These are phyloP conservation scores for Paramecium octaurelia DNA, from an alignment of 73 alveolate species.

Conservation along the genomic window DNA sequence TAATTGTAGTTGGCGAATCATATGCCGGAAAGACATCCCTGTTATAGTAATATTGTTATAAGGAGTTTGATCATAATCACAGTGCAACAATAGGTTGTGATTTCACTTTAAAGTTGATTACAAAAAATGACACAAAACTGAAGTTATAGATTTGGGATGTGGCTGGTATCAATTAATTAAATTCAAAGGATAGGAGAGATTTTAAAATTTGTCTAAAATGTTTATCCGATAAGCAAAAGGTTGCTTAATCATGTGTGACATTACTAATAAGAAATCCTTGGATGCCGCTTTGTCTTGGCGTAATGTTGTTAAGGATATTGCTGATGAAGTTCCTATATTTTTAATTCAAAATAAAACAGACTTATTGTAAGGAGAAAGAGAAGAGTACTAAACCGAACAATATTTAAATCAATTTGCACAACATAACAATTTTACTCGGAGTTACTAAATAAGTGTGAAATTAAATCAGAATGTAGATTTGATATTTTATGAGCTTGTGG, in stretches of 20 bases:
- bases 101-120: neutral
- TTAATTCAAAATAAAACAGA: constrained; percentile 21
- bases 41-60: neutral
- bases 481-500: neutral
- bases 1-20: neutral
- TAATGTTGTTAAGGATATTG: neutral
- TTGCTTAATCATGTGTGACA: neutral
- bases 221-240: constrained; percentile 15
- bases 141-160: constrained; percentile 24
- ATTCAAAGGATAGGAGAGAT: constrained; percentile 6
- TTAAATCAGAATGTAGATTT: neutral
- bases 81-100: constrained; percentile 34
- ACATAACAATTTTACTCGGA: neutral
- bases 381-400: neutral
- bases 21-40: neutral
- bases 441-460: neutral
- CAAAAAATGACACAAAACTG: neutral
- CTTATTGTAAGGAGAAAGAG: neutral
- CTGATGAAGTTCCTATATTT: constrained; percentile 21
- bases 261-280: neutral
- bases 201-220: constrained; percentile 8
- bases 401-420: constrained; percentile 11
- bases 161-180: neutral
- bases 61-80: neutral
- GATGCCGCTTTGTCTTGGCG: neutral